A percentile compares a stretch with the other conserved stretches of the same genome.
phyloP scores from a whole-genome alignment of 1,139 yeast genomes.

The Pichiaceae sp. region DNA sequence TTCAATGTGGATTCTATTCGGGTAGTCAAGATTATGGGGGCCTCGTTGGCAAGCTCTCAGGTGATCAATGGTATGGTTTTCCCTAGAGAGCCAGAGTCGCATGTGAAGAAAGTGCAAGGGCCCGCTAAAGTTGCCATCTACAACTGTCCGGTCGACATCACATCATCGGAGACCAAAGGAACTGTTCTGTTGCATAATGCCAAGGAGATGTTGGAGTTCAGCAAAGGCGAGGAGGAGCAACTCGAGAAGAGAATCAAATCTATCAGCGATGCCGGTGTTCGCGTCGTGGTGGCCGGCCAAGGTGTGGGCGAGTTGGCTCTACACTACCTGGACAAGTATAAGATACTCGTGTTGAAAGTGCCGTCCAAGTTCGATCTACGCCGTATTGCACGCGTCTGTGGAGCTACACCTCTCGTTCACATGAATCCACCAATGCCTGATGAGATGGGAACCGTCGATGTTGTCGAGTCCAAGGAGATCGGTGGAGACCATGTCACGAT shows the following conservation, averaged over 20 bases:
- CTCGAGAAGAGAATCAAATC: slow-evolving; percentile 82
- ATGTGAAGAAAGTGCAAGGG: slow-evolving; percentile 50
- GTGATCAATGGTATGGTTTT: slow-evolving; percentile 97
- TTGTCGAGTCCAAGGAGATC: slow-evolving; percentile 85
- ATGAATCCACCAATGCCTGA: slow-evolving; percentile 95
- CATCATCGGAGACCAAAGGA: slow-evolving; percentile 95
- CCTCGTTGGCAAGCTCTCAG: slow-evolving; percentile 61
- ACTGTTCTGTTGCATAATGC: slow-evolving; percentile 94
- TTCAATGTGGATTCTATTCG: slow-evolving; percentile 91
- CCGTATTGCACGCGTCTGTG: slow-evolving; percentile 92
- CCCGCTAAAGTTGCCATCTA: slow-evolving; percentile 85
- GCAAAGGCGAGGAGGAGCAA: slow-evolving; percentile 94
- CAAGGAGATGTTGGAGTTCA: slow-evolving; percentile 90
- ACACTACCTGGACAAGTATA: slow-evolving; percentile 84
- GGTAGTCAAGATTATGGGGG: slow-evolving; percentile 95
- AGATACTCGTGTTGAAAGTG: slow-evolving; percentile 77
- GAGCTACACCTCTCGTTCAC: slow-evolving; percentile 93
- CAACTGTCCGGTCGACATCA: slow-evolving; percentile 90
- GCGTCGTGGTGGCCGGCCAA: slow-evolving; percentile 87
- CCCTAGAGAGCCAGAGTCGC: slow-evolving; percentile 94
- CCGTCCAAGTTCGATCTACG: slow-evolving; percentile 92
- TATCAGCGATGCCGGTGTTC: slow-evolving; percentile 74
- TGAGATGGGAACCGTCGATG: slow-evolving; percentile 82
- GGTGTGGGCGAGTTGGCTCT: slow-evolving; percentile 88
- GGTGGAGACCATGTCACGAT: slow-evolving; percentile 97